A percentile compares a stretch with the other conserved stretches of the same genome.
Conservation (phyloP, 2,329 filamentous ascomycete species). For the Aspergillus quadricinctus region DNA sequence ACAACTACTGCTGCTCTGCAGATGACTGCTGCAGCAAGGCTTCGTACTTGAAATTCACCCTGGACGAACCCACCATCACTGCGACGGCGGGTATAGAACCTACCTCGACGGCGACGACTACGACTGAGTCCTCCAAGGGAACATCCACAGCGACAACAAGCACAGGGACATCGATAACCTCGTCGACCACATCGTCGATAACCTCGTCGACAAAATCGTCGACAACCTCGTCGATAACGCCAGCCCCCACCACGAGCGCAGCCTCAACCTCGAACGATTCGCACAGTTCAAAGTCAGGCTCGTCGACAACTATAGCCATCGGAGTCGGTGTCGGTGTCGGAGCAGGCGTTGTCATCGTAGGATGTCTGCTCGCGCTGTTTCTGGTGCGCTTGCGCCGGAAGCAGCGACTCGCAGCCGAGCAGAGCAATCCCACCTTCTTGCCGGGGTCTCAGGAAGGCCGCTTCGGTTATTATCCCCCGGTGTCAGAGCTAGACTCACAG, state of each 20-base stretch:
- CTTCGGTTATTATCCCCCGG: not conserved
- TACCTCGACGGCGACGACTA: not conserved
- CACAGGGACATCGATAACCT: not conserved
- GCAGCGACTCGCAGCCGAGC: not conserved
- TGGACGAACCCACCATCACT: conserved; percentile 1
- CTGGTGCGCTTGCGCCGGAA: not conserved
- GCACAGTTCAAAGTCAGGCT: not conserved
- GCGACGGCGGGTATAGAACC: conserved; percentile 1
- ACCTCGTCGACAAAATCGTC: not conserved
- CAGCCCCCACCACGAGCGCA: not conserved
- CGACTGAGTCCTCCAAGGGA: not conserved
- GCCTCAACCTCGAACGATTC: not conserved
- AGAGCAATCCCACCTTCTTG: not conserved
- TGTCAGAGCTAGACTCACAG: not conserved
- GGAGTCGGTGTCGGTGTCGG: not conserved
- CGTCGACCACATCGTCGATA: not conserved
- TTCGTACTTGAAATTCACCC: not conserved
- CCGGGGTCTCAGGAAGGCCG: not conserved
- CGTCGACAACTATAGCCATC: not conserved
- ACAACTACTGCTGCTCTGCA: conserved; percentile 3
- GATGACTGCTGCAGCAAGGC: conserved; percentile 3
- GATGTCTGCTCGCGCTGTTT: not conserved
- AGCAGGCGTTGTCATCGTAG: not conserved
- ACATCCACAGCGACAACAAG: not conserved
- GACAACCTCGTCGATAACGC: not conserved